These are phyloP conservation scores for Baorangia bicolor DNA, from an alignment of 768 basidiomycete species.

Conservation along the genomic window DNA sequence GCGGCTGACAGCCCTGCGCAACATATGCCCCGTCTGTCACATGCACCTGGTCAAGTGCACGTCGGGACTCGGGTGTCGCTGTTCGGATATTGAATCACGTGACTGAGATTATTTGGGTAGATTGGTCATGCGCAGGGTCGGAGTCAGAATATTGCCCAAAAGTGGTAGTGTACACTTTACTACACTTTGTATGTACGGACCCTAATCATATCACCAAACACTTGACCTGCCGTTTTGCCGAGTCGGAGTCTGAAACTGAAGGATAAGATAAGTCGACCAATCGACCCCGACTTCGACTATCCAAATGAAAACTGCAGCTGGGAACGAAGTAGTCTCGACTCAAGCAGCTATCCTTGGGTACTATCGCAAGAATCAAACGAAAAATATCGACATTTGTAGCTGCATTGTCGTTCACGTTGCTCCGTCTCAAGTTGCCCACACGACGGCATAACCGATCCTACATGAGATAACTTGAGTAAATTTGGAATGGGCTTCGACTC, in stretches of 20 bases:
- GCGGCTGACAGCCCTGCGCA: conserved; percentile 5
- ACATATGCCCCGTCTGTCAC: not conserved
- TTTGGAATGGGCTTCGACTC: not conserved
- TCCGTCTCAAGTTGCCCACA: not conserved
- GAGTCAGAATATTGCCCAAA: too few species aligned
- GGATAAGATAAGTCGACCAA: too few species aligned
- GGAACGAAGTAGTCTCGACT: not conserved
- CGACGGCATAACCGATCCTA: not conserved
- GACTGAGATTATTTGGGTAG: too few species aligned
- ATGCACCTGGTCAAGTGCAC: not conserved
- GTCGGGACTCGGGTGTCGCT: conserved; percentile 13
- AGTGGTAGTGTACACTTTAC: too few species aligned
- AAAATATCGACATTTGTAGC: not conserved
- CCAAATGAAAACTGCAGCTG: not conserved
- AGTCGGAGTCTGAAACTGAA: too few species aligned
- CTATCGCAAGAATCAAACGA: not conserved
- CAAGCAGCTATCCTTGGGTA: not conserved
- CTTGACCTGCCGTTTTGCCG: too few species aligned
- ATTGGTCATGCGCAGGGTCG: too few species aligned
- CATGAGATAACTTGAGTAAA: not conserved
- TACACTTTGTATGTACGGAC: too few species aligned
- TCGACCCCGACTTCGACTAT: too few species aligned
- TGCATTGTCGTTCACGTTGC: not conserved
- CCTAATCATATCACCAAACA: too few species aligned
- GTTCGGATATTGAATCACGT: not conserved